These are phyloP conservation scores for Colletotrichum trifolii DNA, from an alignment of 2,329 filamentous ascomycete genomes.

Conservation along the genomic window DNA sequence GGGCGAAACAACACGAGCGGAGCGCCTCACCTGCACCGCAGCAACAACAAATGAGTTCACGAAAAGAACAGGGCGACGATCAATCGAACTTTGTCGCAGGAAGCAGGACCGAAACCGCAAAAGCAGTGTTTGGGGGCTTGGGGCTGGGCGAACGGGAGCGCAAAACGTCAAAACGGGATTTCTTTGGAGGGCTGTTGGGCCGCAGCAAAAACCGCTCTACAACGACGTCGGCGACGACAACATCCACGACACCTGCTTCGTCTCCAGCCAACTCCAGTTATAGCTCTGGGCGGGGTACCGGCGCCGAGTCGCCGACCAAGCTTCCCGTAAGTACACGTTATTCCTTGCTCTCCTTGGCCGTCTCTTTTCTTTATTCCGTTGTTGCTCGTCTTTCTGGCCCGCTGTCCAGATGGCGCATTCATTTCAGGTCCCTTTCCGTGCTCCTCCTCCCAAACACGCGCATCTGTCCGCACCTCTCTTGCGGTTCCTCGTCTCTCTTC, in stretches of 20 bases:
- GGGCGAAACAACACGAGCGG: constrained; percentile 38
- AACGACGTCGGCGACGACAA: constrained; percentile 18
- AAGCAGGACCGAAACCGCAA: constrained; percentile 1
- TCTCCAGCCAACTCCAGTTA: no score
- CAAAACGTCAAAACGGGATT: constrained; percentile 46
- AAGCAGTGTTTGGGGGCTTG: constrained; percentile 11
- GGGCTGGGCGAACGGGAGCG: constrained; percentile 36
- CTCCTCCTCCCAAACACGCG: no score
- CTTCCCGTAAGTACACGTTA: constrained; percentile 26
- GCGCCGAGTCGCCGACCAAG: constrained; percentile 32
- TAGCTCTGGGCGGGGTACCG: constrained; percentile 22
- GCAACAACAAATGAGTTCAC: constrained; percentile 24
- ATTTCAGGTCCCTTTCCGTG: no score
- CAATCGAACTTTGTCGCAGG: constrained; percentile 3
- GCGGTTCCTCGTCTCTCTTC: no score
- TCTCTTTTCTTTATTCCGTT: not conserved
- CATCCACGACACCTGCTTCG: constrained; percentile 3
- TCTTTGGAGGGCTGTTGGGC: constrained; percentile 45
- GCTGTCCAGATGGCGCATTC: not conserved
- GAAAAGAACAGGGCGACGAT: constrained; percentile 9
- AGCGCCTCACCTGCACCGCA: constrained; percentile 11
- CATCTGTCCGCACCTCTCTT: no score
- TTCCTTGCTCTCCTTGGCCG: not conserved
- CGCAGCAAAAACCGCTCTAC: constrained; percentile 38
- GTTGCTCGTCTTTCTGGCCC: not conserved